Evolutionary conservation across 2,329 filamentous ascomycete species (phyloP), one percentile per base, ranked within the genome.

Genomic region (Talaromyces atroroseus): DNA sequence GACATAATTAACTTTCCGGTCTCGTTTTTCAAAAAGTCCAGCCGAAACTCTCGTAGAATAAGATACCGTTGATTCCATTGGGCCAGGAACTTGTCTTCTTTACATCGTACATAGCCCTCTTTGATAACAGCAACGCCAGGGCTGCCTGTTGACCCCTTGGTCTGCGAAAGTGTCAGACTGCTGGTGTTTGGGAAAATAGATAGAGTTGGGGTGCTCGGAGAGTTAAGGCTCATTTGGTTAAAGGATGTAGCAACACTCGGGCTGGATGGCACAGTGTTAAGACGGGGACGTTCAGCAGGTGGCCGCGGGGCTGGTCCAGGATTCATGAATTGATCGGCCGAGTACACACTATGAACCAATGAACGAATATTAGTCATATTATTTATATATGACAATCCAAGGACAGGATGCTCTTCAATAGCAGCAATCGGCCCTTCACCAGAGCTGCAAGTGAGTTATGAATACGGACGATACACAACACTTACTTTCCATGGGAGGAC

Each of bases 21-120:
- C 69, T 95, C 90, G 60, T 84, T 88, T 78, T 97, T 99, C 77
- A 95, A 84, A 67, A 99, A 96, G 68, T 96, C 94, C 44, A 99
- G 82, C 58, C 90, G 88, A 68, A 92, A 92, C 72, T 97, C 95
- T 68, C 92, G 87, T 62, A 99, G 78, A 59, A 97, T 90, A 56
- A 99, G 79, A 72, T 89, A 96, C 69, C 92, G 90, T 71, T 94
- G 88, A 69, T 92, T 94, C 92, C 76, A 97, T 84, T 66, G 95
- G 83, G 76, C 89, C 85, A 78, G 85, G 59, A 80, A 75, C 57
- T 82, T 83, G 74, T 92, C 92, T 73, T 97, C 94, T 78, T 96
- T 97, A 70, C 75, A 77, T 24, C 75, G 72, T 50, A 78, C 75
- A 63, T 71, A 73, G 49, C 77, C 77, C 61, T 79, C 87, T 71